Base-by-base conservation (phyloP, 176 grass and related monocot genomes). In the Rhynchospora breviuscula region DNA sequence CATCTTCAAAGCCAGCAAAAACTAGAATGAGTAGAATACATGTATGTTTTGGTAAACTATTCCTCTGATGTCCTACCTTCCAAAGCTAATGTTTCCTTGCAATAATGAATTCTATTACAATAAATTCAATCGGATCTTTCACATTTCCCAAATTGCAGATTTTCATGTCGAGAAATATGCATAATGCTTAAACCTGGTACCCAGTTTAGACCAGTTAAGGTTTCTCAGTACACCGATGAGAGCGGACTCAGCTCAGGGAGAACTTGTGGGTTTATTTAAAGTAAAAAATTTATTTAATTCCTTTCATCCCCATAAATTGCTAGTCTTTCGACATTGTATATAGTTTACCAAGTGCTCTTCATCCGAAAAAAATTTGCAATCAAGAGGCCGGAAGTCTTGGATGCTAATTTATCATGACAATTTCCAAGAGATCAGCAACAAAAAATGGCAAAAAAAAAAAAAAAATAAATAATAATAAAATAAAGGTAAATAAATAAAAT, bases 111-210 rank as follows among this genome's bases (percentile, higher is more conserved):
- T 89, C 77, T 19, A 67, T 81, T 51, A 83, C 79, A 62, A 77
- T 90, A 45, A 17, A 68, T 67, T 60, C 47, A 29, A 88, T 91
- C 53, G 66, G 83, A 58, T 68, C 19, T 75, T 58, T 59, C 25
- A 63, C 85, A 61, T 94, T 91, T 83, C 68, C 68, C 62, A 89
- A 70, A 53, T 82, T 92, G 58, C 67, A 90, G 63, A 77, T 51
- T 31, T 83, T 40, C 35, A 40, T 40, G 35, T 4, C 35, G 3
- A 2, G 35, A 40, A 91, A 84, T 58, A 90, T 94, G 86, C 13
- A 49, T 8, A 88, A 84, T 62, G 85, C 89, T 45, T 46, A 86
- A 87, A 40, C 35, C 21, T 6, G 18, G 58, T 40, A 40, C 58
- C 17, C 4, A 21, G 5, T 60, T 60, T 8, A 60, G 58, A 6